phyloP scores from a whole-genome alignment of 176 grass and related monocot species.

The Oryza nivara region DNA sequence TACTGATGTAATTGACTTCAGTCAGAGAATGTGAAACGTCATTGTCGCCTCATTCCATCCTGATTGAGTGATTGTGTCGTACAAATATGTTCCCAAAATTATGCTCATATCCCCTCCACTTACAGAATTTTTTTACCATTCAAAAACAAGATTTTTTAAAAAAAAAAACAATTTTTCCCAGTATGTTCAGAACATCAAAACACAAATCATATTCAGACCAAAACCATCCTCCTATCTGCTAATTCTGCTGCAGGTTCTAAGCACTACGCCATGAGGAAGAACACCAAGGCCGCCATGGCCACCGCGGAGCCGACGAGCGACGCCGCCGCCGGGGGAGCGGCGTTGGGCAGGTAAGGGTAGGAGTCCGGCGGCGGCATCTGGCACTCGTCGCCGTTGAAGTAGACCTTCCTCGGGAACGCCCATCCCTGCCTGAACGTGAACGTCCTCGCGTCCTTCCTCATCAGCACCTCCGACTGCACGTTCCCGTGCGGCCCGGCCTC shows the following conservation, averaged over 20 bases:
- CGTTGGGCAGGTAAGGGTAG: slow-evolving; percentile 79
- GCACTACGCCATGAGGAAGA: slow-evolving; percentile 30
- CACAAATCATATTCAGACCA: slow-evolving; percentile 3
- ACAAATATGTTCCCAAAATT: slow-evolving; percentile 15
- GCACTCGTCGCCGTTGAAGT: slow-evolving; percentile 98
- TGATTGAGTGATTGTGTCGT: neutral
- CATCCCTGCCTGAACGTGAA: slow-evolving; percentile 94
- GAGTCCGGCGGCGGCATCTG: slow-evolving; percentile 69
- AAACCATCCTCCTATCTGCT: slow-evolving; percentile 28
- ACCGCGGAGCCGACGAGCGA: neutral
- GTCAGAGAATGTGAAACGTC: neutral
- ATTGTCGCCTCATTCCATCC: neutral
- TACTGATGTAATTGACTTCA: neutral
- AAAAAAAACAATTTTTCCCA: neutral
- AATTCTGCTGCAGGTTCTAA: neutral
- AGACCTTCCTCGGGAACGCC: slow-evolving; percentile 95
- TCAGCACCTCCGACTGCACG: slow-evolving; percentile 84
- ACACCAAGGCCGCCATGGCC: neutral
- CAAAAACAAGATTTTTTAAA: neutral
- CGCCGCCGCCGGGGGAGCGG: slow-evolving; percentile 32
- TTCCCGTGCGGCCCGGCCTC: slow-evolving; percentile 86
- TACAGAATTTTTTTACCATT: neutral
- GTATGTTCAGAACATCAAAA: slow-evolving; percentile 3
- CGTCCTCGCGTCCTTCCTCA: slow-evolving; percentile 66
- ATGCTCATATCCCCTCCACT: neutral